Conservation (phyloP, 1,284 basidiomycete species). For the Moesziomyces parantarcticus region DNA sequence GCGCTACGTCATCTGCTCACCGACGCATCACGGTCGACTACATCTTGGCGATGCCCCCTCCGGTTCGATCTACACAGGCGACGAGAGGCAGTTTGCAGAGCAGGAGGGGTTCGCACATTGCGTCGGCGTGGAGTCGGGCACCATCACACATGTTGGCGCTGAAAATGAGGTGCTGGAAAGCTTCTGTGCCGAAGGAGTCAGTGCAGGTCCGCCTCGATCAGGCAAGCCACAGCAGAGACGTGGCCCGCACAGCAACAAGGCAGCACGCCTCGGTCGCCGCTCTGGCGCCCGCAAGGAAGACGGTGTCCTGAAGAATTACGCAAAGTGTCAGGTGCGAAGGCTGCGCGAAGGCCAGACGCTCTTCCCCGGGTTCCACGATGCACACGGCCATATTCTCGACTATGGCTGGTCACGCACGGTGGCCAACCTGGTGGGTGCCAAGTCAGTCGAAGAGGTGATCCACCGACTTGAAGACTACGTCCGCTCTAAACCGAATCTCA, state of each 20-base stretch:
- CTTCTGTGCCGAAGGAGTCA: constrained; percentile 10
- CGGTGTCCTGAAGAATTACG: constrained; percentile 7
- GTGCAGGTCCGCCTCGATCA: neutral
- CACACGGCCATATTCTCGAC: constrained; percentile 63
- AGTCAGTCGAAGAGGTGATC: constrained; percentile 43
- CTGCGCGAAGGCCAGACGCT: constrained; percentile 30
- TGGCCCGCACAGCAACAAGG: constrained; percentile 33
- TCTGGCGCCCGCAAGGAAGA: neutral
- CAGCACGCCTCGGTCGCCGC: constrained; percentile 15
- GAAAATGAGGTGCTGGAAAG: constrained; percentile 9
- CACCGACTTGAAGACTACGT: constrained; percentile 49
- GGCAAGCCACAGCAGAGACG: constrained; percentile 8
- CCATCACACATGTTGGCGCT: constrained; percentile 21
- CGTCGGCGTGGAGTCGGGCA: constrained; percentile 18
- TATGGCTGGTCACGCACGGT: constrained; percentile 54
- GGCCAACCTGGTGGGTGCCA: constrained; percentile 53
- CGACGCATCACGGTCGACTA: constrained; percentile 11
- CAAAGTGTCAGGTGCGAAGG: constrained; percentile 20
- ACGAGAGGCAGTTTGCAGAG: constrained; percentile 24
- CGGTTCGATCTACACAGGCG: constrained; percentile 37
- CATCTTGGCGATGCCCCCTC: constrained; percentile 4
- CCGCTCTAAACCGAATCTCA: constrained; percentile 23
- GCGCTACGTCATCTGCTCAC: constrained; percentile 35
- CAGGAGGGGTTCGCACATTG: constrained; percentile 32
- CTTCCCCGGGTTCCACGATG: constrained; percentile 59